A percentile compares a stretch with the other conserved stretches of the same genome.
phyloP scores from a whole-genome alignment of 108 stramenopile genomes.

The Fragilaria crotonensis region DNA sequence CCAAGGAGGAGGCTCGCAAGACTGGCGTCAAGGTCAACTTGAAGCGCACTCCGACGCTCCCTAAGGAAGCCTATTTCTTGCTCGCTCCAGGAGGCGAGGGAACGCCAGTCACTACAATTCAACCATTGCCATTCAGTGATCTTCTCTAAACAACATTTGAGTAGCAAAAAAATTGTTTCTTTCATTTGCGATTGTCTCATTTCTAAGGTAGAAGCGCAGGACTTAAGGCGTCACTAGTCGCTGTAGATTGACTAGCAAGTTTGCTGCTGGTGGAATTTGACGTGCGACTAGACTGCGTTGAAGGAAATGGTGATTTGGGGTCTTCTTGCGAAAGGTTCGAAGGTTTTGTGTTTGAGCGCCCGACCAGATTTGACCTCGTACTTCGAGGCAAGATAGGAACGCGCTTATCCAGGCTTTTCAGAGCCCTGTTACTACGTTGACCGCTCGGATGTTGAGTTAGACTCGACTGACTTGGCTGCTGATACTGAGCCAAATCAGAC shows the following conservation, averaged over 20 bases:
- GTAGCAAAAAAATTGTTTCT: background rate
- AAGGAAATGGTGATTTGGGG: background rate
- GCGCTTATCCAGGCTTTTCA: too few relatives aligned
- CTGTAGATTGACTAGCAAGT: background rate
- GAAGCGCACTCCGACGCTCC: constrained; percentile 92
- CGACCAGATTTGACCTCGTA: too few relatives aligned
- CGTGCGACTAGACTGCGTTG: background rate
- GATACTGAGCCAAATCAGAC: too few relatives aligned
- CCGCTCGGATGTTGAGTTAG: too few relatives aligned
- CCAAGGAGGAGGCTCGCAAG: constrained; percentile 78
- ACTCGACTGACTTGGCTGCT: too few relatives aligned
- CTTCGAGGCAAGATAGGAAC: too few relatives aligned
- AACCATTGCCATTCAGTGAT: constrained; percentile 89
- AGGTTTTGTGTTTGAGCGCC: too few relatives aligned
- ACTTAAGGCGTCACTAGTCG: background rate
- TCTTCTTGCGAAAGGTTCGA: background rate
- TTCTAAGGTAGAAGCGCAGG: background rate
- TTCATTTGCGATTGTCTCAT: background rate
- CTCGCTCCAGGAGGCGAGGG: constrained; percentile 55
- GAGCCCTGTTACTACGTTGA: too few relatives aligned
- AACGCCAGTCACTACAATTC: constrained; percentile 79
- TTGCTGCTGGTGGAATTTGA: background rate
- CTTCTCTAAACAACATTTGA: constrained; percentile 56
- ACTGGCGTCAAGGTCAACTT: constrained; percentile 79
- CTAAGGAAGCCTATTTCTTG: constrained; percentile 92